Conservation (phyloP, 2,329 filamentous ascomycete genomes). For the Penicillium corylophilum region DNA sequence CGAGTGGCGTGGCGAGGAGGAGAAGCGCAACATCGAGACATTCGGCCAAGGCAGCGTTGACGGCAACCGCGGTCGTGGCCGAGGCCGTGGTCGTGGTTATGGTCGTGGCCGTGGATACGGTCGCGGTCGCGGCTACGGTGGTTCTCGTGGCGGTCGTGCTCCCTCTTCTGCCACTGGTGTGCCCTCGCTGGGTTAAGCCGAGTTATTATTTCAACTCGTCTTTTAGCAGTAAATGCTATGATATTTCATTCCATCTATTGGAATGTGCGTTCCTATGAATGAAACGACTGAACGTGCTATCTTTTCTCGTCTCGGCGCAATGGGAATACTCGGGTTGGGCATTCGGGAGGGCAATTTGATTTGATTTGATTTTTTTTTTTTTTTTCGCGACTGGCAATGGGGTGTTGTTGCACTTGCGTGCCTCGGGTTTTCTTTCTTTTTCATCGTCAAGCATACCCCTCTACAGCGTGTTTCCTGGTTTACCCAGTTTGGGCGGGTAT, state of each 20-base stretch:
- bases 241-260: constrained; percentile 18
- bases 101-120: constrained; percentile 51
- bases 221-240: constrained; percentile 22
- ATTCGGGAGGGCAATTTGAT: constrained; percentile 25
- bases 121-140: constrained; percentile 41
- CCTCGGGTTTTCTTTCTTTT: constrained; percentile 8
- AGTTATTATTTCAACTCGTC: constrained; percentile 10
- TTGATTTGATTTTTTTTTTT: constrained; percentile 12
- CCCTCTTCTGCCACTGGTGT: constrained; percentile 38
- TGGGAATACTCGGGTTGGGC: constrained; percentile 25
- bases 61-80: constrained; percentile 75
- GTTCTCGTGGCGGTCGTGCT: constrained; percentile 38
- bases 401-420: constrained; percentile 20
- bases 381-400: constrained; percentile 20
- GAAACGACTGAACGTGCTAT: constrained; percentile 25
- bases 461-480: constrained; percentile 23
- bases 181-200: constrained; percentile 32
- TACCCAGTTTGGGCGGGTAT: constrained; percentile 15
- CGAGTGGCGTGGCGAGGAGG: constrained; percentile 89
- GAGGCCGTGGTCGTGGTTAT: constrained; percentile 64
- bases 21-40: constrained; percentile 94
- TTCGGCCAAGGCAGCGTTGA: constrained; percentile 97
- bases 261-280: constrained; percentile 26
- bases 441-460: constrained; percentile 22
- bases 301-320: constrained; percentile 26